Base-by-base conservation (phyloP, 129 eudicot genomes). In the Flaveria bidentis region DNA sequence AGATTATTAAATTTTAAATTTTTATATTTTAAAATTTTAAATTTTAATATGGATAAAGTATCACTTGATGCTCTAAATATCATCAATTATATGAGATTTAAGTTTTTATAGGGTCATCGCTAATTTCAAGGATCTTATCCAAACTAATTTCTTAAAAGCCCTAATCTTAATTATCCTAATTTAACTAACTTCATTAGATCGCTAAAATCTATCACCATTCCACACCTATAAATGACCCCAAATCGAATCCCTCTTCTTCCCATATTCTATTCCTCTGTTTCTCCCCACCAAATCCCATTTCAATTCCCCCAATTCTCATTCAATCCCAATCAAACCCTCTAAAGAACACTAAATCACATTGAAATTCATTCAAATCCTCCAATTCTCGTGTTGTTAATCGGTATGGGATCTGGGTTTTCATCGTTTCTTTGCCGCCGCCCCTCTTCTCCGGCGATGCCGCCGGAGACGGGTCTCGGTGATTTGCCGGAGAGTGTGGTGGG, bases 401-500 rank as follows among this genome's bases (percentile, higher is more conserved):
- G 22, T 22, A 89, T 89, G 95, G 95, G 95, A 71, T 77, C 91
- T 39, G 85, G 81, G 2, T 73, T 76, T 36, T 78, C 82, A 4
- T 82, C 88, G 33, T 80, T 76, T 66, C 61, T 71, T 22, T 67
- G 57, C 76, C 68, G 47, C 77, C 20, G 50, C 0, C 30, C 70
- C 44, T n/a, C 82, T 17, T 2, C 80, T 17, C 73, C 75, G n/a
- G 70, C 71, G 10, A 67, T 63, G 50, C 15, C 86, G 72, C 58
- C 58, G 69, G 81, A 69, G n/a, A 77, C 95, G 0, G 72, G 84
- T 22, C 82, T 93, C 2, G 98, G 97, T 9, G 97, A 93, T 74
- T 75, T 93, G 83, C 98, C 98, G 71, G 97, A 93, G 53, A 88
- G 97, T 72, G 91, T 91, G 46, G 91, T 87, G 81, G 97, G 93